Evolutionary conservation across 257 asterid species (phyloP), one percentile per base, ranked within the genome.

Genomic region (Scutellaria barbata): DNA sequence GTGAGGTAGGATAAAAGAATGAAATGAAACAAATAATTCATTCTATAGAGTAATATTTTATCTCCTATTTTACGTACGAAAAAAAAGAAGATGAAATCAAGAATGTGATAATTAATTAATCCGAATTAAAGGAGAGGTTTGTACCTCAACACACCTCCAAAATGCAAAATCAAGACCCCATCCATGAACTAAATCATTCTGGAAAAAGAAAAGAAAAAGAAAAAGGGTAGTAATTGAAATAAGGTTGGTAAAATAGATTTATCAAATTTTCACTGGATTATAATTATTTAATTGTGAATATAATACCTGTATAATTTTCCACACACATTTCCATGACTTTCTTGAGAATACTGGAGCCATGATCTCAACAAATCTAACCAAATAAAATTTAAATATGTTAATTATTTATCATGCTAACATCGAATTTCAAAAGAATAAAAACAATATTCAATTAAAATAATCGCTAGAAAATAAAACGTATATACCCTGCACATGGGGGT

Each of bases 401-500:
- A 43, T 11, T 17, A 63, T 18, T 72, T 50, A 16, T 55, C 33
- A 5, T 43, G 40, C 12, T 7, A 56, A 4, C 11, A 68, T 67
- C 0, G 8, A 55, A 22, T 17, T 0, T 16, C 6, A 63, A 18
- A 18, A 40, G 5, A 7, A 47, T 13, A 43, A 43, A 46, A 48
- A 12, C 13, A 10, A 65, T 6, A n/a, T 18, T 41, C 10, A 8
- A 55, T 17, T 39, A 25, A 40, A 50, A 11, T n/a, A 11, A n/a
- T 41, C 20, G 25, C 20, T 33, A 55, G 30, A 16, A 66, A 53
- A 42, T 47, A 53, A 54, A 69, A 58, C 58, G 33, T 37, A 56
- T 7, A 41, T 83, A 87, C 93, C 86, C 87, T 25, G 93, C 90
- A 73, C 93, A 87, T 42, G 93, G 93, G 72, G 93, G 93, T 61